Evolutionary conservation across 495 filamentous ascomycete genomes (phyloP), one percentile per base, ranked within the genome.

Genomic region (Penicillium cinerascens): DNA sequence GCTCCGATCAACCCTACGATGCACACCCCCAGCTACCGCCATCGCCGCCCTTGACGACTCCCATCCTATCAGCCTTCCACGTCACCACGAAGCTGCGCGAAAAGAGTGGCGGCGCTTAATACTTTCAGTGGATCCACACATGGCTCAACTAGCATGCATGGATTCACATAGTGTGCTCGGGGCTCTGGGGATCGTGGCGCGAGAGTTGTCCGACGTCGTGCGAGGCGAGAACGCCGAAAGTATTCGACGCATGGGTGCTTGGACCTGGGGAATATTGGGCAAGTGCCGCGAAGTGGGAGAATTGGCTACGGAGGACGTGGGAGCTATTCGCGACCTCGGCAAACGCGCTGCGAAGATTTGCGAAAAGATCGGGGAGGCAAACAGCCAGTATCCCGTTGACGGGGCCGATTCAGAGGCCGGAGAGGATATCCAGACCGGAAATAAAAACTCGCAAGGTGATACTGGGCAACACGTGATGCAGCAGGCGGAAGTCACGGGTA

Each of bases 81-180:
- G 65, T 6, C 71, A 61, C 75, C 58, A 78, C 61, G 35, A 69
- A 53, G 42, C 54, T 44, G 55, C 75, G 51, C 50, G 69, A 51
- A 68, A 76, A 65, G 47, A 78, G 71, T 78, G 74, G 78, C 58
- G 73, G 49, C 60, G 82, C 57, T 74, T 79, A 22, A 39, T 84
- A 49, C 50, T 80, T 56, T 44, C 72, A 67, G 68, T 81, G 6
- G 80, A 85, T 43, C 89, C 89, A 7, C 67, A 78, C 15, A 85
- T 86, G 10, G 81, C 75, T 0, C 88, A 91, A 59, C 59, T 92
- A 16, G 85, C 83, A 0, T 77, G 78, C 17, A 85, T 92, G 82
- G 78, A 87, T 58, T 80, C 80, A 49, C 73, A 72, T 3, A 76
- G 72, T 50, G 79, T 86, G 3, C 60, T 90, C 16, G 72, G 75